These are phyloP conservation scores for Solanum piurae DNA, from an alignment of 257 asterid species.

Conservation along the genomic window DNA sequence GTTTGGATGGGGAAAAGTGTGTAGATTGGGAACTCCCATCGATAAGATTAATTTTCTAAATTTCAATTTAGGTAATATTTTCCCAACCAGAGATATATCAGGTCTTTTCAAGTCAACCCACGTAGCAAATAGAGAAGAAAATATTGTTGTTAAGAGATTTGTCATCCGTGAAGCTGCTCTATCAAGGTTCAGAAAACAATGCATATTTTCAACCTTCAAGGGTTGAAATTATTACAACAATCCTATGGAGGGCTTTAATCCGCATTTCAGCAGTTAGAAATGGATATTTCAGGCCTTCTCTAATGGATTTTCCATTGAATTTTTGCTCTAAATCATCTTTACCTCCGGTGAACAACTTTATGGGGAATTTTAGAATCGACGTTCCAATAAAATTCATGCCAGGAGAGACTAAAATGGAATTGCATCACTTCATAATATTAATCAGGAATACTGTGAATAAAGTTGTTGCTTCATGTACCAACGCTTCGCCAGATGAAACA, in stretches of 20 bases:
- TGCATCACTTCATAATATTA: no score
- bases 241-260: not conserved
- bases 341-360: no score
- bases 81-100: not conserved
- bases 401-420: no score
- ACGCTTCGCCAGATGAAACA: not conserved
- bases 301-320: not conserved
- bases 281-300: not conserved
- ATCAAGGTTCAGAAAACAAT: not conserved
- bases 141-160: not conserved
- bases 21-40: no score
- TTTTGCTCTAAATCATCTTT: not conserved
- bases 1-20: no score
- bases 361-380: no score
- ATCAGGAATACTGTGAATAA: no score
- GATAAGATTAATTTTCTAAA: no score
- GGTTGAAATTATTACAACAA: not conserved
- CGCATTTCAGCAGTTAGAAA: not conserved
- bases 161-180: not conserved
- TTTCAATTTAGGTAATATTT: no score
- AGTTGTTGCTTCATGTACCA: no score
- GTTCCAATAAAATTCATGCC: no score
- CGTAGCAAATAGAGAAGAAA: not conserved
- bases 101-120: not conserved
- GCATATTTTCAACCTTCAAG: not conserved